Percentiles rank a stretch among this genome's conserved stretches.
These are phyloP conservation scores for Plenodomus biglobosus DNA, from an alignment of 2,329 filamentous ascomycete species.

Conservation along the genomic window DNA sequence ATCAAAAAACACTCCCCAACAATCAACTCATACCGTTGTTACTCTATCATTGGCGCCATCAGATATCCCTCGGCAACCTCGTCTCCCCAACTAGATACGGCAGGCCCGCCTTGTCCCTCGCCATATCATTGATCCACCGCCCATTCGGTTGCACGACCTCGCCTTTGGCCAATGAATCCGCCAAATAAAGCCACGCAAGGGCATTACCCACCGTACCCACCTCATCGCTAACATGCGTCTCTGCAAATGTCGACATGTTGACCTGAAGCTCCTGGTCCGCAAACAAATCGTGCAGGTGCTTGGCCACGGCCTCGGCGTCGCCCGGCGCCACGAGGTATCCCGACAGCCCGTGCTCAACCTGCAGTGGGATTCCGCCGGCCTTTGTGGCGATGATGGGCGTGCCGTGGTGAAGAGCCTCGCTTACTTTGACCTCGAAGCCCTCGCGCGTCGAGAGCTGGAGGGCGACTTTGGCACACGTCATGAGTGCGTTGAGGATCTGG, in stretches of 20 bases:
- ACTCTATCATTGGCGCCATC: too few species aligned
- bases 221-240: conserved; percentile 72
- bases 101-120: conserved; percentile 63
- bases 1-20: too few species aligned
- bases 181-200: conserved; percentile 76
- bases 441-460: conserved; percentile 80
- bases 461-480: conserved; percentile 71
- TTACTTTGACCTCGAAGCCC: conserved; percentile 85
- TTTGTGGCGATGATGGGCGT: conserved; percentile 74
- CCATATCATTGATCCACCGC: conserved; percentile 74
- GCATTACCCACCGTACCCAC: conserved; percentile 80
- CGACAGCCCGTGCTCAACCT: conserved; percentile 70
- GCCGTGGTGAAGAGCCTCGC: conserved; percentile 78
- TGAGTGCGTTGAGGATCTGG: conserved; percentile 75
- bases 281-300: conserved; percentile 66
- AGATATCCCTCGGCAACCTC: conserved; percentile 53
- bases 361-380: conserved; percentile 78
- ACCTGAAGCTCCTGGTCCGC: conserved; percentile 65
- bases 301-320: conserved; percentile 69
- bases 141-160: conserved; percentile 60
- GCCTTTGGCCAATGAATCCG: conserved; percentile 63
- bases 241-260: conserved; percentile 67
- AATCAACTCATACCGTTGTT: too few species aligned
- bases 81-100: conserved; percentile 63
- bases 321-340: conserved; percentile 74